Percentiles rank a stretch among this genome's conserved stretches.
Evolutionary conservation across 140 eudicot species (phyloP).

Genomic region (Senecio squalidus): DNA sequence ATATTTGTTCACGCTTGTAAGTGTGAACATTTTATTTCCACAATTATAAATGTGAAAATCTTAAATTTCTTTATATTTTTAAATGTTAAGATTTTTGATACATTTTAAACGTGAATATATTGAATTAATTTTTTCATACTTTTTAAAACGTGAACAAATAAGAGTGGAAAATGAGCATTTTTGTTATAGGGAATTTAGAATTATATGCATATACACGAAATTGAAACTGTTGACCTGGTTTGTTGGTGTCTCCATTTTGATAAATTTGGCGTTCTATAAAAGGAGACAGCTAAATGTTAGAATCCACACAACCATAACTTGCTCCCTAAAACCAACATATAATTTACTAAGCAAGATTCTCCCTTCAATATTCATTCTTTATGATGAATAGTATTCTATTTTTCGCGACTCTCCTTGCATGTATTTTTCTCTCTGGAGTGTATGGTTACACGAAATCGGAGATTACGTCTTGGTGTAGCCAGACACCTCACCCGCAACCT

Average conservation of each 20-base stretch:
- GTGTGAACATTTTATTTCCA: too few species aligned
- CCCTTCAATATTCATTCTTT: neutral
- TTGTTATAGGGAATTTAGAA: too few species aligned
- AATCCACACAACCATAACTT: constrained; percentile 24
- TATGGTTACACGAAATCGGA: constrained; percentile 27
- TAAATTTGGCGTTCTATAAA: constrained; percentile 21
- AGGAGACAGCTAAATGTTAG: constrained; percentile 1
- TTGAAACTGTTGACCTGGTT: neutral
- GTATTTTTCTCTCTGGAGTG: constrained; percentile 18
- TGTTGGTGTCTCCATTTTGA: constrained; percentile 16
- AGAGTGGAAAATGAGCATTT: too few species aligned
- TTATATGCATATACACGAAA: constrained; percentile 13
- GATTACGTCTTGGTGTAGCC: constrained; percentile 47
- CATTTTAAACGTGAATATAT: too few species aligned
- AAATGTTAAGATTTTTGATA: too few species aligned
- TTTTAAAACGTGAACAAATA: too few species aligned
- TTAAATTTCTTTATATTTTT: too few species aligned
- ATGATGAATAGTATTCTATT: constrained; percentile 17
- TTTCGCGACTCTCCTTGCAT: constrained; percentile 10
- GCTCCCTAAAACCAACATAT: neutral
- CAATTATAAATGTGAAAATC: too few species aligned
- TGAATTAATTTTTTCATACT: too few species aligned
- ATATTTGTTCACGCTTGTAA: too few species aligned
- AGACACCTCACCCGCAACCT: constrained; percentile 67
- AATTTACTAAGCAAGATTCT: neutral